Conservation (phyloP, 176 grass and related monocot species). For the Lolium multiflorum region DNA sequence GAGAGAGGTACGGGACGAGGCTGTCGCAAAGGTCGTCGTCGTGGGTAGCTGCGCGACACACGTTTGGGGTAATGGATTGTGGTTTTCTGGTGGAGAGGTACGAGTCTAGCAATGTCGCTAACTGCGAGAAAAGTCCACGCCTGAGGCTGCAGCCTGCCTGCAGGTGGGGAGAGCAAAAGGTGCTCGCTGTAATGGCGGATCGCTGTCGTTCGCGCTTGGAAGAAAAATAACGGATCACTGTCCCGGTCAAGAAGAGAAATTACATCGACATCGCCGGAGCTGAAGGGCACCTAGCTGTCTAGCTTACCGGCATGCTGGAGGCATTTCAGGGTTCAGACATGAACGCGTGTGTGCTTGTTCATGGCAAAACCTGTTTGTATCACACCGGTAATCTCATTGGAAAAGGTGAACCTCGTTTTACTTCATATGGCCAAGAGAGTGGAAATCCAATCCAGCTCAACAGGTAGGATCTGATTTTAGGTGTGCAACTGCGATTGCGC, state of each 20-base stretch:
- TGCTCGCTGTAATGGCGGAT: background rate
- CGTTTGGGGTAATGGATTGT: background rate
- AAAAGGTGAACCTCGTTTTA: background rate
- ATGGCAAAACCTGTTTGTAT: conserved; percentile 8
- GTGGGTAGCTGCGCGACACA: conserved; percentile 32
- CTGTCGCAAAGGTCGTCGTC: background rate
- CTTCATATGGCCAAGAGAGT: background rate
- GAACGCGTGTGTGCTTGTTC: background rate
- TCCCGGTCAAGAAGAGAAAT: conserved; percentile 21
- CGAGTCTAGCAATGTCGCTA: background rate
- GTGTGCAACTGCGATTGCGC: background rate
- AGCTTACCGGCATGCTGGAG: background rate
- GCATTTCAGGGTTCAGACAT: background rate
- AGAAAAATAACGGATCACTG: conserved; percentile 5
- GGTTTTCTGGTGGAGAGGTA: conserved; percentile 11
- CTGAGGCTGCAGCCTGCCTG: background rate
- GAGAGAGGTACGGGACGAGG: conserved; percentile 42
- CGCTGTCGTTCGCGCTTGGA: conserved; percentile 1
- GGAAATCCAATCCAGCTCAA: background rate
- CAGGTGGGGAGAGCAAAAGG: conserved; percentile 17
- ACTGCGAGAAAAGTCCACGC: too few species aligned
- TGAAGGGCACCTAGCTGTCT: conserved; percentile 18
- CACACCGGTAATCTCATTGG: background rate
- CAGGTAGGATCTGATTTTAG: background rate
- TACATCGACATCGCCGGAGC: conserved; percentile 18